phyloP scores from a whole-genome alignment of 1,284 basidiomycete species.

The Cystobasidium pallidum region DNA sequence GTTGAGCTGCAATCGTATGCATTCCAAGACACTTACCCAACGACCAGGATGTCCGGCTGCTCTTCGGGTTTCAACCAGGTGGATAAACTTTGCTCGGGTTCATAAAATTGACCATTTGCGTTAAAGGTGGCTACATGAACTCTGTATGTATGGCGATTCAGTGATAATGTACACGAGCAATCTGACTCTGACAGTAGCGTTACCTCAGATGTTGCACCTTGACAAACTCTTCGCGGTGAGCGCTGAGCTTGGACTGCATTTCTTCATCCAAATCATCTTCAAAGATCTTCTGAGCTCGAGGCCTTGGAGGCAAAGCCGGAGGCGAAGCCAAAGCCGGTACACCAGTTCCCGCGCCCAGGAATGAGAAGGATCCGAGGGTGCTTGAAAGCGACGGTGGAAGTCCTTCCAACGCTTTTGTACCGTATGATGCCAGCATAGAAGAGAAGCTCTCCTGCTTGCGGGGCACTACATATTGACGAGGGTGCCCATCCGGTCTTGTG shows the following conservation, averaged over 20 bases:
- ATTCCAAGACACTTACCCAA: constrained; percentile 23
- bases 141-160: neutral
- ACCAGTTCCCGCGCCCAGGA: neutral
- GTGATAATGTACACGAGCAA: too few species aligned
- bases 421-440: constrained; percentile 24
- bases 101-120: constrained; percentile 37
- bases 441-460: constrained; percentile 30
- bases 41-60: constrained; percentile 41
- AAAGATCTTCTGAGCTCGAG: constrained; percentile 9
- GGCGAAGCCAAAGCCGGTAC: neutral
- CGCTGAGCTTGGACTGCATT: neutral
- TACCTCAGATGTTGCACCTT: neutral
- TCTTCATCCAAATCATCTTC: neutral
- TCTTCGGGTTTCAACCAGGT: constrained; percentile 29
- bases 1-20: neutral
- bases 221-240: constrained; percentile 15
- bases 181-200: neutral
- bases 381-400: constrained; percentile 15
- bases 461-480: neutral
- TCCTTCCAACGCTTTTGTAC: constrained; percentile 33
- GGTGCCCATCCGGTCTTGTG: neutral
- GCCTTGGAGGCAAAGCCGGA: neutral
- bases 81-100: constrained; percentile 6
- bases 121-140: constrained; percentile 37
- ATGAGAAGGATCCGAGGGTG: constrained; percentile 24